Conservation (phyloP, 2,329 filamentous ascomycete species). For the Microascus cirrosus region DNA sequence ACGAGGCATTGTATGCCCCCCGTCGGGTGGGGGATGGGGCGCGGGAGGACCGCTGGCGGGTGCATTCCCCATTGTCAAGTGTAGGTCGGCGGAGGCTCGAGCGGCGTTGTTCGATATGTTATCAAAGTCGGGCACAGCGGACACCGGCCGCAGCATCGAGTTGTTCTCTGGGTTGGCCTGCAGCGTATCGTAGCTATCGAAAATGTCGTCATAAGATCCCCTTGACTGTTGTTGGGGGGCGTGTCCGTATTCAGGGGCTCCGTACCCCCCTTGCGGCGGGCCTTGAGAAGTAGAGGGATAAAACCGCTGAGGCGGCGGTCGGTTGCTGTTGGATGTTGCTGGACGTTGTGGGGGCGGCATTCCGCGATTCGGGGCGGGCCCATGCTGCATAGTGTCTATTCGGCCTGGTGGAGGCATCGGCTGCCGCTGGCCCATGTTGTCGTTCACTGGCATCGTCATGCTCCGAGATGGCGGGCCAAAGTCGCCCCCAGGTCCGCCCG, state of each 20-base stretch:
- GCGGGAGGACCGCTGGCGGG: slow-evolving; percentile 12
- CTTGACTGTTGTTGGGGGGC: slow-evolving; percentile 13
- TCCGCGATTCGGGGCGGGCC: slow-evolving; percentile 2
- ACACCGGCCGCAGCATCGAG: background rate
- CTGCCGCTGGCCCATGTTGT: slow-evolving; percentile 23
- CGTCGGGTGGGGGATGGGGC: slow-evolving; percentile 33
- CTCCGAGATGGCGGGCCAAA: slow-evolving; percentile 45
- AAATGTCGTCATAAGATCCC: slow-evolving; percentile 11
- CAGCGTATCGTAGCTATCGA: slow-evolving; percentile 13
- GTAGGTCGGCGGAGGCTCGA: slow-evolving; percentile 12
- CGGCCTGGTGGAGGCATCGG: slow-evolving; percentile 15
- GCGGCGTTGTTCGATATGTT: slow-evolving; percentile 26
- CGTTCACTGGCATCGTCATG: slow-evolving; percentile 48
- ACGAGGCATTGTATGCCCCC: slow-evolving; percentile 41
- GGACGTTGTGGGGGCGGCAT: slow-evolving; percentile 31
- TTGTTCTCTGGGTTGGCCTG: slow-evolving; percentile 12
- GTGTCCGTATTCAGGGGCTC: slow-evolving; percentile 19
- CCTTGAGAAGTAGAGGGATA: slow-evolving; percentile 33
- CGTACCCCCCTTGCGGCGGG: slow-evolving; percentile 18
- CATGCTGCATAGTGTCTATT: slow-evolving; percentile 1
- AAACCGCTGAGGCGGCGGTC: slow-evolving; percentile 39
- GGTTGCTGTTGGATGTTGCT: slow-evolving; percentile 40
- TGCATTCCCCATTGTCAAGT: slow-evolving; percentile 28
- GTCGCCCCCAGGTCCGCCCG: slow-evolving; percentile 11
- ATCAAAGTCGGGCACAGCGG: slow-evolving; percentile 30